Base-by-base conservation (phyloP, 371 early-diverging fungal species). In the Rhizopus microsporus region DNA sequence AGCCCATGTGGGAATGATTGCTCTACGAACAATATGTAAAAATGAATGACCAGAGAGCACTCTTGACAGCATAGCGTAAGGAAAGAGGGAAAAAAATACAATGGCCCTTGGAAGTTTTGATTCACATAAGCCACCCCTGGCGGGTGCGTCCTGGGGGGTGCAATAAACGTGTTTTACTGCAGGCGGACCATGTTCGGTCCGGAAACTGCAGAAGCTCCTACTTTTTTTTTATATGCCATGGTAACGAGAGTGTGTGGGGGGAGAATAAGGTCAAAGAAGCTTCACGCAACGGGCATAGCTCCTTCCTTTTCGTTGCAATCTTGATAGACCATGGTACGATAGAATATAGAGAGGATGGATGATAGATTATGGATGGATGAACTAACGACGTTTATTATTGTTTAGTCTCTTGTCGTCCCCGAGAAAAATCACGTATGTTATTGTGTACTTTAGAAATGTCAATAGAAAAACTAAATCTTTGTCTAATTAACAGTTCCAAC, bases 351-450 rank as follows among this genome's bases (percentile, higher is more conserved):
- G 23, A 39, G 5, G 38, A 52, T 46, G 53, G 51, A 37, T 51
- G 15, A 51, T 30, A n/a, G 49, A 49, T 49, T n/a, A 65, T 60
- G 7, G 57, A 57, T 50, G 45, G 51, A 59, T 48, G 51, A 31
- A 54, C 17, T 40, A 35, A 8, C 29, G 12, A 43, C 66, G 42
- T 44, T 46, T 62, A 1, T 63, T 60, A 30, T 17, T 54, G 48
- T 48, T 35, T 71, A 89, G 93, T 94, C 94, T 71, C 88, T 94
- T 81, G 90, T 92, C 61, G 93, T 92, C 71, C 88, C 92, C 58
- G 92, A 90, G 72, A 88, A 88, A 85, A 86, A 83, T 73, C 37
- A 17, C 31, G 49, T 48, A 48, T 30, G 49, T 48, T 48, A 48
- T 31, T 23, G 23, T 23, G 23, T 23, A 23, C 23, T 23, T 23